Evolutionary conservation across 2,329 filamentous ascomycete species (phyloP).

Genomic region (Clonostachys chloroleuca): DNA sequence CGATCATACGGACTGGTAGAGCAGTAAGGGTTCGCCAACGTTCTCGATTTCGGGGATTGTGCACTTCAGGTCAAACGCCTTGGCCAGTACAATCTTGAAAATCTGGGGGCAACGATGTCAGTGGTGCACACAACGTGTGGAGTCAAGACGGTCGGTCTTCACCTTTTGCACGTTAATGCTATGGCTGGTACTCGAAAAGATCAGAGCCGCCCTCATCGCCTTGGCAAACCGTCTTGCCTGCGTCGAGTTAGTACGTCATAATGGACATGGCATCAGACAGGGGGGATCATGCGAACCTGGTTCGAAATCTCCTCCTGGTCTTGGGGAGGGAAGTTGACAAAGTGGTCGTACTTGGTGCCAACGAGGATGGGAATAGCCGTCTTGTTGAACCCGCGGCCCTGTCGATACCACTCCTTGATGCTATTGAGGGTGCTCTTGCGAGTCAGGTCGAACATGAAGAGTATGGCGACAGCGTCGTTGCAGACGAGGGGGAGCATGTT

Average conservation of each 20-base stretch:
- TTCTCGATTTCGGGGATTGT: conserved; percentile 99
- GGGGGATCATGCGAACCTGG: conserved; percentile 54
- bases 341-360: conserved; percentile 98
- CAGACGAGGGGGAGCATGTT: conserved; percentile 99
- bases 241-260: conserved; percentile 3
- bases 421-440: conserved; percentile 97
- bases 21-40: conserved; percentile 87
- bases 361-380: conserved; percentile 98
- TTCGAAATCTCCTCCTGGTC: conserved; percentile 98
- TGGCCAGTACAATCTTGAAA: conserved; percentile 98
- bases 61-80: conserved; percentile 97
- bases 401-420: conserved; percentile 99
- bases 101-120: conserved; percentile 54
- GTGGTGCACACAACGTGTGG: conserved; percentile 1
- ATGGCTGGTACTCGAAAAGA: conserved; percentile 98
- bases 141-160: conserved; percentile 7
- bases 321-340: conserved; percentile 95
- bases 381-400: conserved; percentile 98
- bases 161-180: conserved; percentile 99
- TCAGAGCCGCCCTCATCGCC: conserved; percentile 95
- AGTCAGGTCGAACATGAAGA: conserved; percentile 99
- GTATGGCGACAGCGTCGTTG: conserved; percentile 95
- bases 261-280: background rate
- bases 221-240: conserved; percentile 94
- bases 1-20: conserved; percentile 67